Percentiles rank a stretch among this genome's conserved stretches.
phyloP scores from a whole-genome alignment of 1,284 basidiomycete species.

The Leccinum subfulvum region DNA sequence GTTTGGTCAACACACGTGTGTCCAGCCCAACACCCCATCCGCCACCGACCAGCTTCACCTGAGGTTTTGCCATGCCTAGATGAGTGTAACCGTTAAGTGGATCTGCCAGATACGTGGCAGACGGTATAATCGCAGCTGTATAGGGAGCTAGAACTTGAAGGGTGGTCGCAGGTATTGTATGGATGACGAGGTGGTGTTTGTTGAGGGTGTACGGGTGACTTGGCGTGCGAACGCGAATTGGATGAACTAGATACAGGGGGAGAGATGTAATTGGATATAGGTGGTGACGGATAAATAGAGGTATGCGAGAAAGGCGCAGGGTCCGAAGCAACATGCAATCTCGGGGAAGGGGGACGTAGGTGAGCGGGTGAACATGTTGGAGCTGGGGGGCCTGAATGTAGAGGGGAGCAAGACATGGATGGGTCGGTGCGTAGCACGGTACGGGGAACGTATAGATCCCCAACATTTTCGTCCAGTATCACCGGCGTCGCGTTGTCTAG shows the following conservation, averaged over 20 bases:
- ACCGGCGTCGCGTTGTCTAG: conserved; percentile 33
- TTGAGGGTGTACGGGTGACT: conserved; percentile 38
- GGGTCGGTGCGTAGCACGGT: conserved; percentile 25
- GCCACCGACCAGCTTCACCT: conserved; percentile 79
- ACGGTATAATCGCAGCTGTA: conserved; percentile 58
- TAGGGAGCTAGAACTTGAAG: conserved; percentile 51
- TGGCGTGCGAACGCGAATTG: conserved; percentile 33
- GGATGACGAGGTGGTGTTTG: conserved; percentile 23
- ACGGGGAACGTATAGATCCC: conserved; percentile 21
- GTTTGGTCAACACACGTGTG: conserved; percentile 34
- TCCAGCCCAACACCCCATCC: conserved; percentile 85
- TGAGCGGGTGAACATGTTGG: conserved; percentile 25
- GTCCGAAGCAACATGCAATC: conserved; percentile 26
- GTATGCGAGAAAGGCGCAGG: conserved; percentile 31
- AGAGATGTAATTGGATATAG: conserved; percentile 26
- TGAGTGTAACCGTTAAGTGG: conserved; percentile 71
- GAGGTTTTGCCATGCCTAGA: conserved; percentile 70
- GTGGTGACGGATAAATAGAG: conserved; percentile 32
- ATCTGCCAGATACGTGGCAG: conserved; percentile 60
- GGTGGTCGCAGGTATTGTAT: conserved; percentile 45
- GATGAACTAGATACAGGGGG: conserved; percentile 32
- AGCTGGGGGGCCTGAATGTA: conserved; percentile 2
- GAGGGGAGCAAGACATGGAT: conserved; percentile 9
- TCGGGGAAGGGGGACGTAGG: conserved; percentile 31
- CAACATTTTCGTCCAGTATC: conserved; percentile 25